These are phyloP conservation scores for Flammula alnicola DNA, from an alignment of 1,284 basidiomycete species.

Conservation along the genomic window DNA sequence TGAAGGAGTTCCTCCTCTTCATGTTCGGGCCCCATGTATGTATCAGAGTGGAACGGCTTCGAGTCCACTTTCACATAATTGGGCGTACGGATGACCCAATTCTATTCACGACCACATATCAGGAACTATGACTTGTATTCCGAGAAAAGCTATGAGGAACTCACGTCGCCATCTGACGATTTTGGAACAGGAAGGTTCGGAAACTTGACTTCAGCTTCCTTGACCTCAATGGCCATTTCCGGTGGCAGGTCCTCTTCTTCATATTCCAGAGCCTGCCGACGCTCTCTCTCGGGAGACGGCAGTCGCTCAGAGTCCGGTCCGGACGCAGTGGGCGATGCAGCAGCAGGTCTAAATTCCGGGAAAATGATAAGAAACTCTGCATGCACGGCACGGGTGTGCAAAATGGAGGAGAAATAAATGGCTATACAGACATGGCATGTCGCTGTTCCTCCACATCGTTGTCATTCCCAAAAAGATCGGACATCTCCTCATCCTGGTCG, in stretches of 20 bases:
- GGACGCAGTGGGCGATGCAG: conserved; percentile 53
- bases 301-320: conserved; percentile 66
- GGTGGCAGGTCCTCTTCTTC: conserved; percentile 74
- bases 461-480: conserved; percentile 81
- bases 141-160: conserved; percentile 24
- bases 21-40: conserved; percentile 80
- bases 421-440: conserved; percentile 39
- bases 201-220: conserved; percentile 75
- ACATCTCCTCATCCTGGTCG: conserved; percentile 67
- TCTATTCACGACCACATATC: conserved; percentile 43
- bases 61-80: conserved; percentile 85
- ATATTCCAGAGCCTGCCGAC: conserved; percentile 77
- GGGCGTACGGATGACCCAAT: conserved; percentile 83
- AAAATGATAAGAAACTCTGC: conserved; percentile 12
- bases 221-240: conserved; percentile 56
- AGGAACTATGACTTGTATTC: background rate
- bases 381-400: conserved; percentile 6
- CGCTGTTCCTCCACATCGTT: conserved; percentile 59
- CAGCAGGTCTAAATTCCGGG: conserved; percentile 26
- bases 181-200: conserved; percentile 79
- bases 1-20: conserved; percentile 68
- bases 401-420: conserved; percentile 10
- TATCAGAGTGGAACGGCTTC: conserved; percentile 81
- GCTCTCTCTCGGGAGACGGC: conserved; percentile 70
- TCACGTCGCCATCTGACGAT: conserved; percentile 73